Percentiles rank a stretch among this genome's conserved stretches.
These are phyloP conservation scores for Prunus mongolica DNA, from an alignment of 306 rosid species.

Conservation along the genomic window DNA sequence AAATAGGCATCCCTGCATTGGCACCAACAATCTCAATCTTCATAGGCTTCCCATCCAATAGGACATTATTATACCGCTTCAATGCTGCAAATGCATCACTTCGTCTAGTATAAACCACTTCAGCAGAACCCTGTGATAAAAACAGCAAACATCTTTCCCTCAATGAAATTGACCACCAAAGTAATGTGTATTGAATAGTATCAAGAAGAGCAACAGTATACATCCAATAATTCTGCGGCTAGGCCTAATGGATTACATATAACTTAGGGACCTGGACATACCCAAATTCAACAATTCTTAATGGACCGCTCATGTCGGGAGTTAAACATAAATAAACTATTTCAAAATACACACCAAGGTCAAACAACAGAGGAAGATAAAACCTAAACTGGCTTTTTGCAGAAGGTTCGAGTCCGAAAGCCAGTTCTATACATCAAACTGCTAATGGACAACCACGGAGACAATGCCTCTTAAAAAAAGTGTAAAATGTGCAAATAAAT, in stretches of 20 bases:
- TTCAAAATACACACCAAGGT: neutral
- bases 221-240: neutral
- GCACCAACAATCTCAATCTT: slow-evolving; percentile 86
- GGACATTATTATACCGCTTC: slow-evolving; percentile 80
- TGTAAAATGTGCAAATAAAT: neutral
- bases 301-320: neutral
- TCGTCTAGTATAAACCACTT: slow-evolving; percentile 84
- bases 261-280: neutral
- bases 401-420: neutral
- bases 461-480: neutral
- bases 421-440: neutral
- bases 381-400: neutral
- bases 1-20: slow-evolving; percentile 54
- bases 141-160: neutral
- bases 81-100: slow-evolving; percentile 97
- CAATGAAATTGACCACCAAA: neutral
- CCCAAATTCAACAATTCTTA: neutral
- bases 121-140: slow-evolving; percentile 81
- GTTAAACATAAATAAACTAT: neutral
- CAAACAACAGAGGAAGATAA: neutral
- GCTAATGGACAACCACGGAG: neutral
- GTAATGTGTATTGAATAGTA: neutral
- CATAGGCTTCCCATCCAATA: slow-evolving; percentile 93
- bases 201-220: neutral
- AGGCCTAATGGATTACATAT: neutral